Conservation (phyloP, 257 asterid species). For the Petrea volubilis region DNA sequence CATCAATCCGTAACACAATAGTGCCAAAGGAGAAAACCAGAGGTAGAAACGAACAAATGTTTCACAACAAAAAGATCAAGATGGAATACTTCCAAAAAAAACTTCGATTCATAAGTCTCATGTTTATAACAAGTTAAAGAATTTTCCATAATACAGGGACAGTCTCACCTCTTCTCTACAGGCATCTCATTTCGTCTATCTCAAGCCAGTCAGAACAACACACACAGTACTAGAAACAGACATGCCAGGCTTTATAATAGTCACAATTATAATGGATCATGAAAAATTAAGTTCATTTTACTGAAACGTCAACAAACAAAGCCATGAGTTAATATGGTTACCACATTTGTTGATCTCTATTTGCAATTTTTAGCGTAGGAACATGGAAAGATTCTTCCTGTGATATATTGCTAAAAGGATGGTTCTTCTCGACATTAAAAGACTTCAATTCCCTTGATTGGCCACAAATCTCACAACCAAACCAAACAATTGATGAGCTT, state of each 20-base stretch:
- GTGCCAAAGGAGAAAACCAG: neutral
- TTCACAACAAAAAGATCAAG: neutral
- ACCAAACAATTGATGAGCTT: neutral
- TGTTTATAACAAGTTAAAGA: neutral
- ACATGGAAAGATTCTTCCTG: neutral
- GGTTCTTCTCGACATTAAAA: neutral
- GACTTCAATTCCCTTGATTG: neutral
- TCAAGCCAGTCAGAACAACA: neutral
- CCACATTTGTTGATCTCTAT: neutral
- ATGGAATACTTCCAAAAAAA: neutral
- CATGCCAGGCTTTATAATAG: too few relatives aligned
- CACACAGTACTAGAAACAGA: neutral
- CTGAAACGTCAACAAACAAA: neutral
- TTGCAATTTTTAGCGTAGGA: neutral
- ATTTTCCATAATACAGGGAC: neutral
- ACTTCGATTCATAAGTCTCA: neutral
- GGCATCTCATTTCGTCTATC: neutral
- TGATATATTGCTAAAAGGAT: neutral
- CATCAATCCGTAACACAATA: neutral
- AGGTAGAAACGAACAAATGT: neutral
- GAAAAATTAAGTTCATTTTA: neutral
- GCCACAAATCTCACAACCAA: neutral
- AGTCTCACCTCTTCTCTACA: neutral
- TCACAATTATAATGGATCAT: neutral
- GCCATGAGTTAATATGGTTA: neutral